Evolutionary conservation across 257 asterid genomes (phyloP), one percentile per base, ranked within the genome.

Genomic region (Coffea eugenioides): DNA sequence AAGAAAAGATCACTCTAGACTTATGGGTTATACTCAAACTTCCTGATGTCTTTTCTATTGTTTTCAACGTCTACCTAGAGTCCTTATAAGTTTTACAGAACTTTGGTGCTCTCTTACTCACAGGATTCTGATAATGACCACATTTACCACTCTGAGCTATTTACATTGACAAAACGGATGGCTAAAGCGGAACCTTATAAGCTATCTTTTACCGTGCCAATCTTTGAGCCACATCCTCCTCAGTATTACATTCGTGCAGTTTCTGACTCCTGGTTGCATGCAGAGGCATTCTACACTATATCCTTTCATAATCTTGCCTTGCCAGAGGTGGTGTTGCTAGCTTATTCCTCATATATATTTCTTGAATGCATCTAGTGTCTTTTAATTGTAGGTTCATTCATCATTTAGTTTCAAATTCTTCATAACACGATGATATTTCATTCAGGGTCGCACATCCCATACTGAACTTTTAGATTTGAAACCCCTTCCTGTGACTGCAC

Each of bases 191-290:
- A 95, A 81, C 90, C 98, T 75, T 98, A 92, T 84, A 95, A 95
- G 87, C 89, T 95, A 76, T 88, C 99, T 70, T 95, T 95, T 83
- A 92, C 98, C 8, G 93, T 95, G 87, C 99, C 99, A 65, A 95
- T 95, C 86, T 95, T 95, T 84, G 98, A 95, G 90, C 99, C 99
- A 79, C 99, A 95, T 86, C 99, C 99, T 80, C 97, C 99, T 82
- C 97, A 93, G 84, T 95, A 95, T 86, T 86, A 89, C 79, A 93
- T 95, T 83, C 97, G 97, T 84, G 98, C 99, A 81, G 90, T 93
- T 84, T 95, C 98, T 46, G 98, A 95, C 83, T 90, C 95, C 6
- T 95, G 99, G 99, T 81, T 93, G 93, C 97, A 91, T 82, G 87
- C 97, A 56, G 99, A 93, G 82, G 89, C 98, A 73, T 92, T 91